Percentiles rank a stretch among this genome's conserved stretches.
These are phyloP conservation scores for Leishmania lainsoni DNA, from an alignment of 208 protist species.

Conservation along the genomic window DNA sequence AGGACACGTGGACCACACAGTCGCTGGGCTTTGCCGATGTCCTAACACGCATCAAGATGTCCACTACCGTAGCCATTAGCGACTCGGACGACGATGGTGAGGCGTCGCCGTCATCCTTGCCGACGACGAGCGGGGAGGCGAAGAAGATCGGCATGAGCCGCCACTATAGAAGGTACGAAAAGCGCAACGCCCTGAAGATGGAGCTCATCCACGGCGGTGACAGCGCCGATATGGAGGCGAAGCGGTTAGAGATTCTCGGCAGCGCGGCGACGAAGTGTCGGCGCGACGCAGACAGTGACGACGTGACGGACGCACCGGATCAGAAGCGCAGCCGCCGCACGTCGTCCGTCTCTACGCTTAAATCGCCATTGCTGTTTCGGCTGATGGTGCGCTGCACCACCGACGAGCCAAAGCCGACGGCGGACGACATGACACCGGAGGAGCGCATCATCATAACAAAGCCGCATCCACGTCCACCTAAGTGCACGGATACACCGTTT, in stretches of 20 bases:
- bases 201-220: conserved; percentile 60
- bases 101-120: conserved; percentile 15
- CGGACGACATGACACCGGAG: conserved; percentile 27
- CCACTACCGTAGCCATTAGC: conserved; percentile 21
- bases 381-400: conserved; percentile 68
- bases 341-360: conserved; percentile 40
- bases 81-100: conserved; percentile 36
- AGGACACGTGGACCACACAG: conserved; percentile 86
- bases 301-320: not conserved
- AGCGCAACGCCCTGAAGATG: conserved; percentile 85
- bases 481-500: conserved; percentile 85
- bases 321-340: not conserved
- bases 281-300: conserved; percentile 14
- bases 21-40: conserved; percentile 90
- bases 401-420: conserved; percentile 66
- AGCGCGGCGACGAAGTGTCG: conserved; percentile 47
- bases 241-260: conserved; percentile 67
- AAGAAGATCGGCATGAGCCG: conserved; percentile 46
- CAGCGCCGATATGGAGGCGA: conserved; percentile 35
- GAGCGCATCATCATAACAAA: conserved; percentile 72
- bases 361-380: conserved; percentile 69
- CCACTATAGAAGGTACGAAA: conserved; percentile 84
- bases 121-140: conserved; percentile 17
- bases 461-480: conserved; percentile 71
- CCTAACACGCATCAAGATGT: conserved; percentile 67